phyloP scores from a whole-genome alignment of 2,329 filamentous ascomycete species.

The Penicillium sp. region DNA sequence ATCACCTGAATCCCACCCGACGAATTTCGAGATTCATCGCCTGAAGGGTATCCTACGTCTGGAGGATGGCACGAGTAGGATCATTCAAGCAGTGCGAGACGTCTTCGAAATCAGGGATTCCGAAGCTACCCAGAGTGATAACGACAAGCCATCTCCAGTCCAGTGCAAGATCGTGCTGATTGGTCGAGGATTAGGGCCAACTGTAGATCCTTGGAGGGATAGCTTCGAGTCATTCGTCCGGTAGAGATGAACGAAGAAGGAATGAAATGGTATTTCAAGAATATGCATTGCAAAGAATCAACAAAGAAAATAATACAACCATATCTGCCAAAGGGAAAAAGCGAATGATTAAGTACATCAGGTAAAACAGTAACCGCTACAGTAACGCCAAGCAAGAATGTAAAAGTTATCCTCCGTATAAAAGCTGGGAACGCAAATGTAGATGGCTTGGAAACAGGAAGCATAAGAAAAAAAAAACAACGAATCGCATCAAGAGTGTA shows the following conservation, averaged over 20 bases:
- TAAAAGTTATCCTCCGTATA: constrained; percentile 21
- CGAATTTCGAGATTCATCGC: constrained; percentile 78
- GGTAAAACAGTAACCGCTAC: constrained; percentile 14
- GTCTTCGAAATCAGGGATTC: constrained; percentile 86
- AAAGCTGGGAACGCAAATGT: constrained; percentile 11
- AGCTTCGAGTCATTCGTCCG: constrained; percentile 40
- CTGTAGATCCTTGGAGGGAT: constrained; percentile 38
- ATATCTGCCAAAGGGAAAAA: constrained; percentile 27
- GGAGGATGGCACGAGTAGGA: constrained; percentile 66
- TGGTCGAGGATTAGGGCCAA: constrained; percentile 46
- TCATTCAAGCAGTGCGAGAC: constrained; percentile 90
- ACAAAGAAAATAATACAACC: constrained; percentile 36
- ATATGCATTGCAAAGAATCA: constrained; percentile 22
- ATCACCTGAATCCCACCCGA: constrained; percentile 28
- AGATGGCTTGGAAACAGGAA: background rate
- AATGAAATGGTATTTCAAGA: constrained; percentile 9
- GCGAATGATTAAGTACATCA: constrained; percentile 35
- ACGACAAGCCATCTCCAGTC: constrained; percentile 24
- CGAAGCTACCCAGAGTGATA: constrained; percentile 26
- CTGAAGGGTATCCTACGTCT: constrained; percentile 79
- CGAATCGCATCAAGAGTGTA: constrained; percentile 18
- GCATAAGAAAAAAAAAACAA: constrained; percentile 6
- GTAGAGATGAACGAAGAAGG: background rate
- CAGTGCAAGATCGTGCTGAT: constrained; percentile 54
- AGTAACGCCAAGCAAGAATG: constrained; percentile 22